These are phyloP conservation scores for Mortierella antarctica DNA, from an alignment of 192 early-diverging fungal genomes.

Conservation along the genomic window DNA sequence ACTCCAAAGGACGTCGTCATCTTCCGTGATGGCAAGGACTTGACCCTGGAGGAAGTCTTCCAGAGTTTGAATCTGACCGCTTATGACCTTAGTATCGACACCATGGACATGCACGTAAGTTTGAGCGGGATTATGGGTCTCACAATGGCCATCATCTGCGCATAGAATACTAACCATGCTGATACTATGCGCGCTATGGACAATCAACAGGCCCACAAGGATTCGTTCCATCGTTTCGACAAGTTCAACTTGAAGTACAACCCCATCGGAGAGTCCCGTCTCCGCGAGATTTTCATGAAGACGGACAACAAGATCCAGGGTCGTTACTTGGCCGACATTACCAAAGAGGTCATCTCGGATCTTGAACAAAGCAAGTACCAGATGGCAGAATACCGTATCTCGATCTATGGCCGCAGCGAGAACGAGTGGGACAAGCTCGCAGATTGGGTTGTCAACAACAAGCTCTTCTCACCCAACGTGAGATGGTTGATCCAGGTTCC, in stretches of 20 bases:
- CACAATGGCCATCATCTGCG: background rate
- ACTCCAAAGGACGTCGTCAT: slow-evolving; percentile 85
- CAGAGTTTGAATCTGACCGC: slow-evolving; percentile 91
- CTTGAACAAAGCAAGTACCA: slow-evolving; percentile 97
- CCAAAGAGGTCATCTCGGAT: slow-evolving; percentile 93
- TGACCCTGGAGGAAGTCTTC: slow-evolving; percentile 90
- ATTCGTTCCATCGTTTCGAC: slow-evolving; percentile 97
- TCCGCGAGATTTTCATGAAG: slow-evolving; percentile 97
- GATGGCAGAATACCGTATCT: slow-evolving; percentile 94
- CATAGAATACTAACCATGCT: too few relatives aligned
- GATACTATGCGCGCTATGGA: too few relatives aligned
- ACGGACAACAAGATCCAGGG: slow-evolving; percentile 94
- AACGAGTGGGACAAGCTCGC: slow-evolving; percentile 97
- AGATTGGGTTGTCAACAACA: slow-evolving; percentile 92
- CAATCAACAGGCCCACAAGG: slow-evolving; percentile 80
- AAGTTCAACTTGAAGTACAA: slow-evolving; percentile 99
- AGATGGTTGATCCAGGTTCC: slow-evolving; percentile 97
- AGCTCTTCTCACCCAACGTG: slow-evolving; percentile 91
- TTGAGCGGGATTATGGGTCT: too few relatives aligned
- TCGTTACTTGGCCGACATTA: slow-evolving; percentile 92
- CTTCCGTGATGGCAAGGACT: slow-evolving; percentile 85
- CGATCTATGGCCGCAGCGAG: slow-evolving; percentile 90
- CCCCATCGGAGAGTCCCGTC: slow-evolving; percentile 93
- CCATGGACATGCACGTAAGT: slow-evolving; percentile 94
- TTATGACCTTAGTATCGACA: slow-evolving; percentile 96